Conservation (phyloP, 176 grass and related monocot species). For the Carex littledalei region DNA sequence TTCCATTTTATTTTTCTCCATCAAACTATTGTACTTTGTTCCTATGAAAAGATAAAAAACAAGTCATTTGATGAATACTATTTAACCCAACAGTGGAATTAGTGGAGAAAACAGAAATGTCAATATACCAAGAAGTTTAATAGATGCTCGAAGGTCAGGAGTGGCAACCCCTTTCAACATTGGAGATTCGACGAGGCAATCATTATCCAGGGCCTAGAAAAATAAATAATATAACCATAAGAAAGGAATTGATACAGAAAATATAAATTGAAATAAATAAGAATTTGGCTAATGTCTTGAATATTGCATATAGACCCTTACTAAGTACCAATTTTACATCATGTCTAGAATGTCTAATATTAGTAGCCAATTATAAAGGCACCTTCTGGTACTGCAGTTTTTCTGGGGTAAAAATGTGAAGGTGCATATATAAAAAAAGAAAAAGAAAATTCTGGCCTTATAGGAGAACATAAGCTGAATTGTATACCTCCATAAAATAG, state of each 20-base stretch:
- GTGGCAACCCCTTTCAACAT: slow-evolving; percentile 43
- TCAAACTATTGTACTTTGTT: slow-evolving; percentile 46
- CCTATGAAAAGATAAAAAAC: slow-evolving; percentile 38
- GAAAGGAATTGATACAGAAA: neutral
- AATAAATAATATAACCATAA: slow-evolving; percentile 3
- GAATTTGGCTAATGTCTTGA: neutral
- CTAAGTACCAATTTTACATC: neutral
- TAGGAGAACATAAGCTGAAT: neutral
- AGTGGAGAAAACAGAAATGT: neutral
- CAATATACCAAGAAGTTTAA: slow-evolving; percentile 53
- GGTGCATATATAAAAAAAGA: neutral
- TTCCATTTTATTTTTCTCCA: slow-evolving; percentile 35
- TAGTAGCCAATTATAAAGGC: neutral
- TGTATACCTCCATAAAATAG: neutral
- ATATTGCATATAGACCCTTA: neutral
- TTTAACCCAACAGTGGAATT: slow-evolving; percentile 10
- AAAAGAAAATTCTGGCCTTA: neutral
- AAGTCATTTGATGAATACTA: neutral
- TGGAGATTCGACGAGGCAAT: slow-evolving; percentile 36
- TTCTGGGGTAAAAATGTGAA: neutral
- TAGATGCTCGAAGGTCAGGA: slow-evolving; percentile 37
- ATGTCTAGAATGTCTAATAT: neutral
- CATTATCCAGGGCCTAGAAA: slow-evolving; percentile 34
- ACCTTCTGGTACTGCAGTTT: neutral
- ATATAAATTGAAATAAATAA: neutral